Evolutionary conservation across 1,284 basidiomycete genomes (phyloP).

Genomic region (Psilocybe mexicana): DNA sequence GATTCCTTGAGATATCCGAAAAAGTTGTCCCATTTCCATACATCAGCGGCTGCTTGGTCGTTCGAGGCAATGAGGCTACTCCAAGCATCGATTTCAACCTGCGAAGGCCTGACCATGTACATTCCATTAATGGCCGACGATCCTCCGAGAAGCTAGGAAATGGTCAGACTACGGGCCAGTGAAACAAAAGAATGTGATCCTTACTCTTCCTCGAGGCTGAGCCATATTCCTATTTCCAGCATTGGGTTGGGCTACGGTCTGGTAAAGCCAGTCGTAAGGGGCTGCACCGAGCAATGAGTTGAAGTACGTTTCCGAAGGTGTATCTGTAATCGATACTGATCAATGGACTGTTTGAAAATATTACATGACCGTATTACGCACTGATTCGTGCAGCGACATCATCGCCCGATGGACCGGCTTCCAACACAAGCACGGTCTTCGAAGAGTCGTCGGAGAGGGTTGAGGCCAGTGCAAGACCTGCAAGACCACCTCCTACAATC

Average conservation of each 20-base stretch:
- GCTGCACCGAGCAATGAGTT: conserved; percentile 44
- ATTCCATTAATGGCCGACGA: conserved; percentile 73
- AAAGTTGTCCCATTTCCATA: conserved; percentile 59
- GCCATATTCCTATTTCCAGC: conserved; percentile 39
- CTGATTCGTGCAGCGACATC: conserved; percentile 19
- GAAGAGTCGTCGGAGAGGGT: conserved; percentile 69
- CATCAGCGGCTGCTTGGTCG: conserved; percentile 33
- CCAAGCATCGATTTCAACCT: conserved; percentile 59
- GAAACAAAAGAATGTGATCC: background rate
- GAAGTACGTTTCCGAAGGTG: conserved; percentile 51
- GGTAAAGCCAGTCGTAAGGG: conserved; percentile 63
- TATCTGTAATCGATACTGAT: conserved; percentile 33
- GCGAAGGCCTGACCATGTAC: conserved; percentile 59
- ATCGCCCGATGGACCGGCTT: conserved; percentile 62
- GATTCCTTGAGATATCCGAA: conserved; percentile 54
- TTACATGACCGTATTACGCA: conserved; percentile 3
- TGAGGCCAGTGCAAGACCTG: conserved; percentile 70
- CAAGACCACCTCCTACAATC: conserved; percentile 65
- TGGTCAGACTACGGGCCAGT: background rate
- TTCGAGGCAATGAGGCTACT: conserved; percentile 40
- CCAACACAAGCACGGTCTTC: conserved; percentile 71
- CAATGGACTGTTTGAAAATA: background rate
- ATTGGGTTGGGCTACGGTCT: conserved; percentile 50
- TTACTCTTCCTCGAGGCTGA: conserved; percentile 51
- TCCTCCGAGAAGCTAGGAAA: conserved; percentile 63